phyloP scores from a whole-genome alignment of 2,329 filamentous ascomycete genomes.

The Dactylellina drechsleri region DNA sequence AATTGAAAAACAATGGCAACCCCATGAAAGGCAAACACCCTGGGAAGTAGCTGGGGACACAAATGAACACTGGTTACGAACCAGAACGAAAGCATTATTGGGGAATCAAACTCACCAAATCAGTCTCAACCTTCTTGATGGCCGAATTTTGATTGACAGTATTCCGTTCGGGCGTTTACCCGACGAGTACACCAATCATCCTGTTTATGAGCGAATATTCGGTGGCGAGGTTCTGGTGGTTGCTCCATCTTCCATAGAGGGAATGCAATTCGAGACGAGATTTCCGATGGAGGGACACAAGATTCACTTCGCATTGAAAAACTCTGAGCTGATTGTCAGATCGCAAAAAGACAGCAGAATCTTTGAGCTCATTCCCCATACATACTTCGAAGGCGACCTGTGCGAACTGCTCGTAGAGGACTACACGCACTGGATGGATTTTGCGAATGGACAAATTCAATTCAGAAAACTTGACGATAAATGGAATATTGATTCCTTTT shows the following conservation, averaged over 20 bases:
- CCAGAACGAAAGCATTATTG: constrained; percentile 44
- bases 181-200: constrained; percentile 62
- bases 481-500: constrained; percentile 44
- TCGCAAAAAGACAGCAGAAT: constrained; percentile 49
- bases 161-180: constrained; percentile 66
- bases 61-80: constrained; percentile 61
- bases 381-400: constrained; percentile 59
- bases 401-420: constrained; percentile 61
- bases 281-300: constrained; percentile 35
- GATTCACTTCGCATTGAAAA: constrained; percentile 58
- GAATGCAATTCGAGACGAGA: constrained; percentile 61
- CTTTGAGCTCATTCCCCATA: constrained; percentile 60
- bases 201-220: constrained; percentile 64
- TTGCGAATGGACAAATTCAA: constrained; percentile 58
- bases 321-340: constrained; percentile 60
- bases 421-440: constrained; percentile 66
- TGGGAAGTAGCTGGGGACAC: constrained; percentile 58
- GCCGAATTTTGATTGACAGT: constrained; percentile 67
- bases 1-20: constrained; percentile 58
- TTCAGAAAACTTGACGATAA: constrained; percentile 58
- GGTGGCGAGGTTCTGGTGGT: constrained; percentile 62
- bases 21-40: constrained; percentile 56
- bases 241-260: constrained; percentile 60
- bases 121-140: constrained; percentile 67
- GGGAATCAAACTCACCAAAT: constrained; percentile 36